These are phyloP conservation scores for Fraxinus sp. DNA, from an alignment of 305 asterid species.

Conservation along the genomic window DNA sequence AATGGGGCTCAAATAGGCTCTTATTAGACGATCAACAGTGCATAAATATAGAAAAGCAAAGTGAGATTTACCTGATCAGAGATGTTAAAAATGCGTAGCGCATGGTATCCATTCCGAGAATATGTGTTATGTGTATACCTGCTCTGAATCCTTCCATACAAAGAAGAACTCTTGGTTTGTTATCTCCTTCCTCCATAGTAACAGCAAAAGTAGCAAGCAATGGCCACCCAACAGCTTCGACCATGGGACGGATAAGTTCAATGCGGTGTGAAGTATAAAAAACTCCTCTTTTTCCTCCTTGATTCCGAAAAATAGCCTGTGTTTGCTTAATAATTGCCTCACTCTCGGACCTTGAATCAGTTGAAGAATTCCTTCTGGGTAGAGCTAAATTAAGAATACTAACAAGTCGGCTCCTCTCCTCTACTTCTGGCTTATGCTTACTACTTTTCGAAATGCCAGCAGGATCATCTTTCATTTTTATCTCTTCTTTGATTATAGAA, in stretches of 20 bases:
- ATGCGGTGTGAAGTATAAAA: constrained; percentile 88
- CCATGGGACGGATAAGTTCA: constrained; percentile 95
- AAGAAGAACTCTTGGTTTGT: constrained; percentile 79
- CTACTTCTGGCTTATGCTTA: constrained; percentile 78
- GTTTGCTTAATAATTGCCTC: constrained; percentile 86
- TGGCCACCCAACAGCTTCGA: constrained; percentile 99
- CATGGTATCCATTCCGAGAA: constrained; percentile 98
- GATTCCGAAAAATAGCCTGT: constrained; percentile 77
- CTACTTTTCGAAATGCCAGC: constrained; percentile 56
- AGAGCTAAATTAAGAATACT: constrained; percentile 95
- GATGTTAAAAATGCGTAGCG: constrained; percentile 97
- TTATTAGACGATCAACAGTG: constrained; percentile 5
- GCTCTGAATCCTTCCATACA: constrained; percentile 99
- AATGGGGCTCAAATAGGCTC: background rate
- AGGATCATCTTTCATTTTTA: constrained; percentile 94
- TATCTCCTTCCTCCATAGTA: constrained; percentile 98
- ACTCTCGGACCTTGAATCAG: constrained; percentile 79
- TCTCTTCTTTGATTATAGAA: constrained; percentile 93
- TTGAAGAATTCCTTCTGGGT: constrained; percentile 69
- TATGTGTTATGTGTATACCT: constrained; percentile 93
- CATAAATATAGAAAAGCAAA: constrained; percentile 11
- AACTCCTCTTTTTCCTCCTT: constrained; percentile 84
- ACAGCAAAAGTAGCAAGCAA: constrained; percentile 98
- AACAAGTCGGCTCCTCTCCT: constrained; percentile 80
- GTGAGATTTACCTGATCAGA: constrained; percentile 71